These are phyloP conservation scores for Penicillium steckii DNA, from an alignment of 495 filamentous ascomycete genomes.

Conservation along the genomic window DNA sequence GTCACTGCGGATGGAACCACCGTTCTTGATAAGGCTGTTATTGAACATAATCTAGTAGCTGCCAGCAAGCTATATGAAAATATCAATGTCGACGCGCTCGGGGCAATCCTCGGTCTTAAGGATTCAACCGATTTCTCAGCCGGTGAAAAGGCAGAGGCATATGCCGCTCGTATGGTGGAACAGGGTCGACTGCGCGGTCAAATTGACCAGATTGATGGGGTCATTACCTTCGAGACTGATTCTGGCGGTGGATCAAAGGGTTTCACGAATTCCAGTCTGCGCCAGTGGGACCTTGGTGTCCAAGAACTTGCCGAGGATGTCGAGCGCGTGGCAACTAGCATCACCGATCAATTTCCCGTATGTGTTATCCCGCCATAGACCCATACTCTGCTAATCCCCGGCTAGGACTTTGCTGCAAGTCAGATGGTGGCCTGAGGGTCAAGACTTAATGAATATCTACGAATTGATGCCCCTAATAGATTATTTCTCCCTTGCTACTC, in stretches of 20 bases:
- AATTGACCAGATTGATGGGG: constrained; percentile 90
- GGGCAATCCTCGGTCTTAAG: constrained; percentile 66
- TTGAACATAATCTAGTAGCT: constrained; percentile 92
- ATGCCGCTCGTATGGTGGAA: constrained; percentile 93
- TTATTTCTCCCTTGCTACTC: not conserved
- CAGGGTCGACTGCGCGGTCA: constrained; percentile 80
- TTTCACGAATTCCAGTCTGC: constrained; percentile 56
- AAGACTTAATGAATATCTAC: constrained; percentile 16
- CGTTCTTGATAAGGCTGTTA: constrained; percentile 89
- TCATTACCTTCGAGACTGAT: constrained; percentile 77
- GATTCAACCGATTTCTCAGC: constrained; percentile 46
- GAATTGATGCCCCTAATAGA: constrained; percentile 23
- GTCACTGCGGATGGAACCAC: constrained; percentile 85
- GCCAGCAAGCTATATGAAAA: constrained; percentile 86
- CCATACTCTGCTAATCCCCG: constrained; percentile 7
- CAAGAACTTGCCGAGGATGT: constrained; percentile 83
- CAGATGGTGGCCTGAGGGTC: constrained; percentile 29
- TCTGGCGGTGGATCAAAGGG: constrained; percentile 57
- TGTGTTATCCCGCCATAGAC: constrained; percentile 7
- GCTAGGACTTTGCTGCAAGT: constrained; percentile 31
- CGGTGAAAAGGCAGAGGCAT: constrained; percentile 82
- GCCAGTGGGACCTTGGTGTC: constrained; percentile 87
- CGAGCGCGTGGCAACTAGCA: constrained; percentile 67
- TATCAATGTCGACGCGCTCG: constrained; percentile 78
- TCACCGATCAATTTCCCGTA: constrained; percentile 44